phyloP scores from a whole-genome alignment of 2,329 filamentous ascomycete species.

The Talaromyces pinophilus region DNA sequence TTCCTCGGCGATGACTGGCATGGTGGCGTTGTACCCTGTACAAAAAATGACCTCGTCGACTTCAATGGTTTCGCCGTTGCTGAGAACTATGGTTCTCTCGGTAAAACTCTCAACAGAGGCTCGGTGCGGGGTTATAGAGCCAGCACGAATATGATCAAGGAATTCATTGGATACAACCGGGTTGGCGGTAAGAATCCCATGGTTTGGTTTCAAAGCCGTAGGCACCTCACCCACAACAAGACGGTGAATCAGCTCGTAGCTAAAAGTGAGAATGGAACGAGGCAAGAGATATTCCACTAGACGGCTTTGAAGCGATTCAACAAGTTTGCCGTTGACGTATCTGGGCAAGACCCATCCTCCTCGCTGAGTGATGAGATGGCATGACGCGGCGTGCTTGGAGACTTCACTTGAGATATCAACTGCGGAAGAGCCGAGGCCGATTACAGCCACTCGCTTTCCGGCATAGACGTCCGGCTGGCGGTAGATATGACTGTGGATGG shows the following conservation, averaged over 20 bases:
- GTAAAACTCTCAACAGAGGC: slow-evolving; percentile 35
- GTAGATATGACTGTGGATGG: slow-evolving; percentile 45
- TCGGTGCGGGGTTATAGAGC: slow-evolving; percentile 37
- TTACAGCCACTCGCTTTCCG: slow-evolving; percentile 41
- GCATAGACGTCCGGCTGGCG: slow-evolving; percentile 37
- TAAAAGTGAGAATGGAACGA: slow-evolving; percentile 30
- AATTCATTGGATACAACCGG: slow-evolving; percentile 39
- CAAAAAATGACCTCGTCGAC: slow-evolving; percentile 39
- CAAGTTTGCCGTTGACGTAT: slow-evolving; percentile 40
- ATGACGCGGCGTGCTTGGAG: slow-evolving; percentile 35
- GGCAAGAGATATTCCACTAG: slow-evolving; percentile 28
- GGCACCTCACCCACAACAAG: slow-evolving; percentile 37
- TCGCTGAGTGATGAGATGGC: slow-evolving; percentile 42
- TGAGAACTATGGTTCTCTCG: slow-evolving; percentile 33
- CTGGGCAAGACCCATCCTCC: slow-evolving; percentile 45
- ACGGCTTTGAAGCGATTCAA: slow-evolving; percentile 41
- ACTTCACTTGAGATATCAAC: slow-evolving; percentile 46
- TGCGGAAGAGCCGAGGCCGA: slow-evolving; percentile 43
- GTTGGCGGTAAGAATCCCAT: slow-evolving; percentile 40
- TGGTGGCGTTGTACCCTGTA: slow-evolving; percentile 35
- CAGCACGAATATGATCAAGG: slow-evolving; percentile 37
- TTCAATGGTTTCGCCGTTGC: slow-evolving; percentile 33
- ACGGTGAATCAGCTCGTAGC: slow-evolving; percentile 36
- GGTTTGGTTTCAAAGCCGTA: slow-evolving; percentile 35
- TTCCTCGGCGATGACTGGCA: slow-evolving; percentile 27